Evolutionary conservation across 2,329 filamentous ascomycete genomes (phyloP).

Genomic region (Penicillium glabrum): DNA sequence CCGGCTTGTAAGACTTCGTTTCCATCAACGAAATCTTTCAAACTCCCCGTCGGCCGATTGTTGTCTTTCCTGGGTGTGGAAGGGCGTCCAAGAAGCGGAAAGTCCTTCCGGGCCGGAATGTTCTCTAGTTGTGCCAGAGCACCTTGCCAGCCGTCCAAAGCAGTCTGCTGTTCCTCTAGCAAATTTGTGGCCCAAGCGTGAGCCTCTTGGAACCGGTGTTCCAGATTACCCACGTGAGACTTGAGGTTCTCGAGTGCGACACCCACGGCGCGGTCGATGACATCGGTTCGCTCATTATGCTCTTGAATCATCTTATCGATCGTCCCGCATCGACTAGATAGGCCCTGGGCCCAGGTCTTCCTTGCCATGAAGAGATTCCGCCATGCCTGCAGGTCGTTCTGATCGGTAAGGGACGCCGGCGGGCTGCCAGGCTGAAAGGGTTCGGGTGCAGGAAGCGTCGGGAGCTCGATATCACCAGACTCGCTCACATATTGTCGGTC

Average conservation of each 20-base stretch:
- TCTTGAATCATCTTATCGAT: conserved; percentile 64
- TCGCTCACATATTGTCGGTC: conserved; percentile 70
- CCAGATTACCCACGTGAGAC: conserved; percentile 47
- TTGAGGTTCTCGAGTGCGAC: conserved; percentile 77
- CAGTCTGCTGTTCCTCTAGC: conserved; percentile 44
- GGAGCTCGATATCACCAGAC: conserved; percentile 49
- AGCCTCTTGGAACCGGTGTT: conserved; percentile 47
- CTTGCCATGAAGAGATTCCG: conserved; percentile 79
- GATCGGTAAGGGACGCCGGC: conserved; percentile 80
- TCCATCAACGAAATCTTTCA: conserved; percentile 75
- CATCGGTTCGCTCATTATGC: conserved; percentile 42
- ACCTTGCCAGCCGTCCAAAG: conserved; percentile 45
- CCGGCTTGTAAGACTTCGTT: conserved; percentile 73
- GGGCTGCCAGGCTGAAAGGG: conserved; percentile 60
- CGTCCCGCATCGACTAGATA: conserved; percentile 67
- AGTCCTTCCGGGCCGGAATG: conserved; percentile 46
- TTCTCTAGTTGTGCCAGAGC: conserved; percentile 38
- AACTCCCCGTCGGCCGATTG: conserved; percentile 53
- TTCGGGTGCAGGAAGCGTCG: conserved; percentile 54
- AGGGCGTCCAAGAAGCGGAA: conserved; percentile 41
- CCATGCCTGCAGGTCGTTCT: conserved; percentile 83
- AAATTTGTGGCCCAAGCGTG: conserved; percentile 47
- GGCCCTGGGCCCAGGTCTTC: conserved; percentile 71
- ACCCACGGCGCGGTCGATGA: conserved; percentile 74
- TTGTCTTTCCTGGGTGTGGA: conserved; percentile 44